A percentile compares a stretch with the other conserved stretches of the same genome.
phyloP scores from a whole-genome alignment of 306 rosid species.

The Amphicarpaea edgeworthii region DNA sequence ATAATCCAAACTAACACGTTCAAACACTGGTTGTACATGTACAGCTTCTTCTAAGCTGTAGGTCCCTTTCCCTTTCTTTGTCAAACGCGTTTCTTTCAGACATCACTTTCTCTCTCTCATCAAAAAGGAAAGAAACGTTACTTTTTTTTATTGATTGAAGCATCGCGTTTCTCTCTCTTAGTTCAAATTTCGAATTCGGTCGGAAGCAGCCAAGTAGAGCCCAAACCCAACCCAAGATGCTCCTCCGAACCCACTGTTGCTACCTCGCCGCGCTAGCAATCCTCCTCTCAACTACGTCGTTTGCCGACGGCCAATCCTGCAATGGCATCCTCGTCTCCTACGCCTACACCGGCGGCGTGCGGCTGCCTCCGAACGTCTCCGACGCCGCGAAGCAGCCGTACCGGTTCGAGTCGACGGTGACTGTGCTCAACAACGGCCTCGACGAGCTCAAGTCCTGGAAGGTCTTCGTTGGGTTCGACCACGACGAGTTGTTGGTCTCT shows the following conservation, averaged over 20 bases:
- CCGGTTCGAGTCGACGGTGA: conserved; percentile 79
- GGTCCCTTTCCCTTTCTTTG: background rate
- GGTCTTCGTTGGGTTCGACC: conserved; percentile 81
- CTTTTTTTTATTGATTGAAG: too few relatives aligned
- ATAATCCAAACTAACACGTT: background rate
- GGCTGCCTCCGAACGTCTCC: conserved; percentile 65
- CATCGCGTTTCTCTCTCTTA: background rate
- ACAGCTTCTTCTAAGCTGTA: conserved; percentile 44
- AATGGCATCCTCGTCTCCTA: conserved; percentile 77
- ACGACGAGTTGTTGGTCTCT: conserved; percentile 72
- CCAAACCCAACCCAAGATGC: background rate
- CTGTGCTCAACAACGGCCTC: conserved; percentile 80
- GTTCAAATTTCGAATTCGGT: conserved; percentile 49
- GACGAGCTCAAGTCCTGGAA: conserved; percentile 85
- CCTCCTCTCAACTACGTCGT: conserved; percentile 43
- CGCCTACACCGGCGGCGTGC: conserved; percentile 54
- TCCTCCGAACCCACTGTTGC: background rate
- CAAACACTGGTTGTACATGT: background rate
- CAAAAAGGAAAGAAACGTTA: background rate
- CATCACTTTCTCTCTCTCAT: background rate
- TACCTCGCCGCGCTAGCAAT: conserved; percentile 43
- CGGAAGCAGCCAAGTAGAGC: background rate
- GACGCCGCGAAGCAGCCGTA: conserved; percentile 58
- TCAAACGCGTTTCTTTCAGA: conserved; percentile 46
- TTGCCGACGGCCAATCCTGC: conserved; percentile 60